Conservation (phyloP, 345 rosid genomes). For the Erysimum cheiranthoides region DNA sequence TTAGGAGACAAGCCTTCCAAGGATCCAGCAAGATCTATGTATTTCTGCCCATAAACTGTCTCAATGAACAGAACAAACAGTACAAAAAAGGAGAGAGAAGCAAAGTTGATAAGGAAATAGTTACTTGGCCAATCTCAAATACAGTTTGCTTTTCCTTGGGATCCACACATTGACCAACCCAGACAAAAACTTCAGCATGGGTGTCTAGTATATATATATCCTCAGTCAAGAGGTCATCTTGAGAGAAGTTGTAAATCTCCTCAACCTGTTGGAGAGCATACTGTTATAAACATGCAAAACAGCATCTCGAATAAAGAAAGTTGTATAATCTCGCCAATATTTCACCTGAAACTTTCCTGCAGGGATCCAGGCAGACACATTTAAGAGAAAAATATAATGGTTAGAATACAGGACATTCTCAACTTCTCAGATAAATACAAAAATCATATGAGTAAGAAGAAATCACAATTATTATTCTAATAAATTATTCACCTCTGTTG, state of each 20-base stretch:
- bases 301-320: not conserved
- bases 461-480: not conserved
- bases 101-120: slow-evolving; percentile 2
- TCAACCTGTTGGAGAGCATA: slow-evolving; percentile 62
- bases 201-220: slow-evolving; percentile 91
- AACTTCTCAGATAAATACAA: slow-evolving; percentile 21
- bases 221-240: slow-evolving; percentile 95
- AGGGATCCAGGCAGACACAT: slow-evolving; percentile 35
- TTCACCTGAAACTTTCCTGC: slow-evolving; percentile 97
- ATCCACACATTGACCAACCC: slow-evolving; percentile 93
- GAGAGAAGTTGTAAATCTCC: slow-evolving; percentile 87
- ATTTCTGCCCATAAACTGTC: slow-evolving; percentile 64
- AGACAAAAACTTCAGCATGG: slow-evolving; percentile 91
- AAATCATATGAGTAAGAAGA: not conserved
- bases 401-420: slow-evolving; percentile 25
- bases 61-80: slow-evolving; percentile 32
- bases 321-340: slow-evolving; percentile 26
- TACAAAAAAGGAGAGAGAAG: slow-evolving; percentile 11
- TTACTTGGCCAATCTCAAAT: slow-evolving; percentile 92
- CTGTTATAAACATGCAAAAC: slow-evolving; percentile 32
- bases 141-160: slow-evolving; percentile 88
- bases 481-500: slow-evolving; percentile 59
- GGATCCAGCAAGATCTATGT: slow-evolving; percentile 72
- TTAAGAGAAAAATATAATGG: slow-evolving; percentile 19
- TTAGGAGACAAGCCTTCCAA: slow-evolving; percentile 82